A percentile compares a stretch with the other conserved stretches of the same genome.
These are phyloP conservation scores for Taphrina communis DNA, from an alignment of 1,139 yeast genomes.

Conservation along the genomic window DNA sequence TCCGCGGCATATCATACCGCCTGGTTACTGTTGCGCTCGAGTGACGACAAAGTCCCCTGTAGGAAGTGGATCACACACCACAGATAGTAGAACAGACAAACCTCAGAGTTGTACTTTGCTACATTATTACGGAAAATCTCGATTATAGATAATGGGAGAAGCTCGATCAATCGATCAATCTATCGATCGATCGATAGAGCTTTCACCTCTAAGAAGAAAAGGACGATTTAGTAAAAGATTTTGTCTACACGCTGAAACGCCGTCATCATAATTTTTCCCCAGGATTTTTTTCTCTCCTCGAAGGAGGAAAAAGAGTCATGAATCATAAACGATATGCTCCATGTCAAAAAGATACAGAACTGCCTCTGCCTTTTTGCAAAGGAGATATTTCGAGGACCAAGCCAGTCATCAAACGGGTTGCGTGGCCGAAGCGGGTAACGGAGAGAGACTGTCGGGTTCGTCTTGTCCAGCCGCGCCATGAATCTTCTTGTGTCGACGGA, in stretches of 20 bases:
- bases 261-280: background rate
- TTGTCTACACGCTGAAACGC: slow-evolving; percentile 9
- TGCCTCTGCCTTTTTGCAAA: no score
- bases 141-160: background rate
- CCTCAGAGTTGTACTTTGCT: background rate
- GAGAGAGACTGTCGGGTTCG: background rate
- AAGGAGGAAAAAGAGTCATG: background rate
- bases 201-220: background rate
- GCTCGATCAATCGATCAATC: no score
- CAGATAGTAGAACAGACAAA: no score
- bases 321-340: background rate
- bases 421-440: slow-evolving; percentile 2
- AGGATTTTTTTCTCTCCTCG: no score
- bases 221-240: no score
- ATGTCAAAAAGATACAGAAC: background rate
- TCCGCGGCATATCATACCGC: no score
- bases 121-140: background rate
- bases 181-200: no score
- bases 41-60: no score
- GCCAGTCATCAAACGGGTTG: background rate
- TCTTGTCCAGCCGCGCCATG: slow-evolving; percentile 34
- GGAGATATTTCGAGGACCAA: no score
- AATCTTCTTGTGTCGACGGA: slow-evolving; percentile 66
- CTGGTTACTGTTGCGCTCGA: no score
- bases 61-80: no score